These are phyloP conservation scores for Leishmania arabica DNA, from an alignment of 208 protist species.

Conservation along the genomic window DNA sequence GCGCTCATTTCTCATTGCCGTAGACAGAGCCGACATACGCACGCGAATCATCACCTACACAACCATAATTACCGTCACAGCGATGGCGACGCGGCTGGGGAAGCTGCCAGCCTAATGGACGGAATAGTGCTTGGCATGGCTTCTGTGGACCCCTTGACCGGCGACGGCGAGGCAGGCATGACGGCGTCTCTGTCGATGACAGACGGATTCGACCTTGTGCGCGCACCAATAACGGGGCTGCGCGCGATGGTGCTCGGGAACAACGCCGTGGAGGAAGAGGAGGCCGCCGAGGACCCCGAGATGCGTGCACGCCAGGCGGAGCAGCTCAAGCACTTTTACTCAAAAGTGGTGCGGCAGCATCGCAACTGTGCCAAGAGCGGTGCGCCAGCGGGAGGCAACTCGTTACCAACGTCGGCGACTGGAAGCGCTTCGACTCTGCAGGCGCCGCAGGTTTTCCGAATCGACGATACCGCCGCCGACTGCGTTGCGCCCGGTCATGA, in stretches of 20 bases:
- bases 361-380: background rate
- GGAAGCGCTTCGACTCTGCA: background rate
- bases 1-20: background rate
- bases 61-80: background rate
- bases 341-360: slow-evolving; percentile 25
- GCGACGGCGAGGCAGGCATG: background rate
- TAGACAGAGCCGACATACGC: background rate
- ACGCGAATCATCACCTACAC: background rate
- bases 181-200: background rate
- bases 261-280: slow-evolving; percentile 29
- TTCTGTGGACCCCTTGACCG: background rate
- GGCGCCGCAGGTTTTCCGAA: no score
- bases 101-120: background rate
- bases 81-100: background rate
- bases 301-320: slow-evolving; percentile 9
- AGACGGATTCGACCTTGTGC: slow-evolving; percentile 27
- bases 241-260: slow-evolving; percentile 29
- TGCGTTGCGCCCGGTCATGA: background rate
- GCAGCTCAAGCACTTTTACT: slow-evolving; percentile 27
- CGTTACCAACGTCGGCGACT: background rate
- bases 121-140: background rate
- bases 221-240: slow-evolving; percentile 26
- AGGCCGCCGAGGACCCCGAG: slow-evolving; percentile 32
- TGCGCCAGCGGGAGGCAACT: background rate
- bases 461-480: background rate